Conservation (phyloP, 441 rosid species). For the Erodium trifolium region DNA sequence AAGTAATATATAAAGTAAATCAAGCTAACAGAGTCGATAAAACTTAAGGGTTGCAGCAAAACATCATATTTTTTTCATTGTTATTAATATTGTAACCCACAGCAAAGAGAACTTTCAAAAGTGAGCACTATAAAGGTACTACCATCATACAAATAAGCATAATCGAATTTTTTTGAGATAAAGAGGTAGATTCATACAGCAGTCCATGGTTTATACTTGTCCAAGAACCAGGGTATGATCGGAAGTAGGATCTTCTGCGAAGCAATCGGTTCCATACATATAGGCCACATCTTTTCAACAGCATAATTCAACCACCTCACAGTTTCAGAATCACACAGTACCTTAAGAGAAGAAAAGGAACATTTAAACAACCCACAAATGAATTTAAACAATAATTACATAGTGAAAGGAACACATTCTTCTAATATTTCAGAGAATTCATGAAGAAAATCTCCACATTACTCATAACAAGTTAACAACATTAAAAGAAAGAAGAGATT, state of each 20-base stretch:
- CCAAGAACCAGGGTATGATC: constrained; percentile 90
- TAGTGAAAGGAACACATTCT: no score
- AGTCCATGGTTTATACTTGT: constrained; percentile 94
- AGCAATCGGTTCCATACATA: constrained; percentile 79
- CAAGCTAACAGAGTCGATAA: not conserved
- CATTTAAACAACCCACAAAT: not conserved
- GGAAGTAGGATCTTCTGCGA: constrained; percentile 88
- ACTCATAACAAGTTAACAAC: no score
- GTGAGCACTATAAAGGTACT: not conserved
- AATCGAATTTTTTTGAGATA: not conserved
- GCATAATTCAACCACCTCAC: constrained; percentile 86
- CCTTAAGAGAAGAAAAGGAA: constrained; percentile 30
- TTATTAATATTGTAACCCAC: no score
- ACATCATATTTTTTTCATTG: not conserved
- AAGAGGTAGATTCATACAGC: constrained; percentile 40
- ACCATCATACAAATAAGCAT: not conserved
- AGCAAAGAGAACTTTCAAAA: no score
- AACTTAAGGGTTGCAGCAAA: not conserved
- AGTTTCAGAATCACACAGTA: constrained; percentile 71
- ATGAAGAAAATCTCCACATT: no score
- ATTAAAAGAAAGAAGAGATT: not conserved
- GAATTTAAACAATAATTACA: not conserved
- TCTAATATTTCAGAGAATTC: no score
- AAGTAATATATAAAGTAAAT: not conserved
- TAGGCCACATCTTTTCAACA: constrained; percentile 81